A percentile compares a stretch with the other conserved stretches of the same genome.
These are phyloP conservation scores for Pyrus bretschneideri DNA, from an alignment of 306 rosid genomes.

Conservation along the genomic window DNA sequence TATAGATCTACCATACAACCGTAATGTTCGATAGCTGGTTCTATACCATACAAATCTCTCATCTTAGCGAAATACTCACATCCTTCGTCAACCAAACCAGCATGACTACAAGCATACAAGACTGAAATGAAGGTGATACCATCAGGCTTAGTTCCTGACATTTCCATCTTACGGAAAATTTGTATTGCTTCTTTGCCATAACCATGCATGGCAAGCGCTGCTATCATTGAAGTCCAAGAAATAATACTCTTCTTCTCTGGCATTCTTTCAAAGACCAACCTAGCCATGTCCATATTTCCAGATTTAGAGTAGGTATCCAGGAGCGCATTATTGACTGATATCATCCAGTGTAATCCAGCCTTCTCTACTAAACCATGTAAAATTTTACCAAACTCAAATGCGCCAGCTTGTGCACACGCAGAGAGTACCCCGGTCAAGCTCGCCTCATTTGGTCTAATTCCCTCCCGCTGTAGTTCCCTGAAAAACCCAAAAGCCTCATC, in stretches of 20 bases:
- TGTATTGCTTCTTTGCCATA: constrained; percentile 60
- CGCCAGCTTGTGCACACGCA: constrained; percentile 83
- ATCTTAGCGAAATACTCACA: constrained; percentile 52
- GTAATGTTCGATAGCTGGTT: constrained; percentile 66
- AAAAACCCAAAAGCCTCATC: constrained; percentile 66
- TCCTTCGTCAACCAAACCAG: constrained; percentile 65
- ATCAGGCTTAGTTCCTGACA: constrained; percentile 50
- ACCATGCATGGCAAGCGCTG: constrained; percentile 83
- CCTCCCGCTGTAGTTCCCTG: constrained; percentile 42
- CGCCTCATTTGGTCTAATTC: constrained; percentile 60
- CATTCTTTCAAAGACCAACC: constrained; percentile 56
- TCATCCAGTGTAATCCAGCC: constrained; percentile 52
- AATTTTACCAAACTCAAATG: constrained; percentile 63
- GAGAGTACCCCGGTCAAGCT: constrained; percentile 77
- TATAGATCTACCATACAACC: constrained; percentile 90
- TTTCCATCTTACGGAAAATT: constrained; percentile 61
- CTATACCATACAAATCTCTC: constrained; percentile 45
- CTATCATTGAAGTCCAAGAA: constrained; percentile 77
- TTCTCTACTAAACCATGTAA: constrained; percentile 63
- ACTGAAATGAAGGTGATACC: constrained; percentile 68
- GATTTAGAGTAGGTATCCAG: constrained; percentile 64
- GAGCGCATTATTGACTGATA: constrained; percentile 68
- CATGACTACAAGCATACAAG: constrained; percentile 74
- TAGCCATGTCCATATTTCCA: constrained; percentile 65
- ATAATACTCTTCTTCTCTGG: constrained; percentile 39